Conservation (phyloP, 306 rosid genomes). For the Rosa multiflora region DNA sequence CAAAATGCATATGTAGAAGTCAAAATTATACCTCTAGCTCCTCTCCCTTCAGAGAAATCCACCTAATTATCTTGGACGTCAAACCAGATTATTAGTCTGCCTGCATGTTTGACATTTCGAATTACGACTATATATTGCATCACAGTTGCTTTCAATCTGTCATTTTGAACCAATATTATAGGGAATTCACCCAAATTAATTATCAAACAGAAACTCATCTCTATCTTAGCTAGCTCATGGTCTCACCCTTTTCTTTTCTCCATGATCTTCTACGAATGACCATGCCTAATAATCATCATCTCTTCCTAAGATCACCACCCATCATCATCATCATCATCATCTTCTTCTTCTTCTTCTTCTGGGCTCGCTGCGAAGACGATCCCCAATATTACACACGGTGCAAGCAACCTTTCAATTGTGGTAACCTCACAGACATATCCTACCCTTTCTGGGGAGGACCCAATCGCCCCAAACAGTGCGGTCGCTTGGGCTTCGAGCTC, state of each 20-base stretch:
- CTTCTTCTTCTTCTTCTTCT: background rate
- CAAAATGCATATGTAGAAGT: background rate
- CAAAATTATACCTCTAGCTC: background rate
- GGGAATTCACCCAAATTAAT: background rate
- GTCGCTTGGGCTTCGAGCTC: conserved; percentile 1
- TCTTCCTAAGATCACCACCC: background rate
- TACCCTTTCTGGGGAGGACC: conserved; percentile 42
- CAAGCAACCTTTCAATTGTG: conserved; percentile 28
- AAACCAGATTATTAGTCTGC: background rate
- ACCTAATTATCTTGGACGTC: background rate
- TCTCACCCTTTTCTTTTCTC: background rate
- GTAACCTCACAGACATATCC: background rate
- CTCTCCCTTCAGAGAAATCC: background rate
- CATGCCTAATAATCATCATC: background rate
- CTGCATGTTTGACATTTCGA: background rate
- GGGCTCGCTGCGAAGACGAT: background rate
- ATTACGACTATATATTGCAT: background rate
- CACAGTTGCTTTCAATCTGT: background rate
- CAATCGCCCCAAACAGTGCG: background rate
- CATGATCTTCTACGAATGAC: conserved; percentile 8
- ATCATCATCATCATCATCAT: background rate
- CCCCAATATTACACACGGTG: background rate
- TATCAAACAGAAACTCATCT: background rate
- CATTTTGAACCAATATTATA: background rate
- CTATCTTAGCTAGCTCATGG: background rate